Evolutionary conservation across 768 basidiomycete species (phyloP).

Genomic region (Coprinopsis sp.): DNA sequence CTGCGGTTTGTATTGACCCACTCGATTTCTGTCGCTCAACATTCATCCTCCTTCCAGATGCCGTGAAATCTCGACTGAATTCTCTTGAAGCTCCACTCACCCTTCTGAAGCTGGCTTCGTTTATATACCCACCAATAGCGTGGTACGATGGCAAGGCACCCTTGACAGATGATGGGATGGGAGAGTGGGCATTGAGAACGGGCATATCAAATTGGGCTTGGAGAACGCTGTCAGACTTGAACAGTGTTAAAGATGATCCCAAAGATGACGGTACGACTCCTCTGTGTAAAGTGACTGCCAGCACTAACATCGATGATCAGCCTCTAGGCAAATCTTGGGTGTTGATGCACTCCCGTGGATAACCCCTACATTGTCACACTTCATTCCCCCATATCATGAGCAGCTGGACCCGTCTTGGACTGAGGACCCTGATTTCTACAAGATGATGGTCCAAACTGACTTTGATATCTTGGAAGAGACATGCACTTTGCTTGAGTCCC

Average conservation of each 20-base stretch:
- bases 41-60: constrained; percentile 40
- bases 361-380: constrained; percentile 51
- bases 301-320: constrained; percentile 27
- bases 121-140: constrained; percentile 68
- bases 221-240: constrained; percentile 68
- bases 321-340: constrained; percentile 49
- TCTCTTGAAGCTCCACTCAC: constrained; percentile 66
- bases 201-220: constrained; percentile 73
- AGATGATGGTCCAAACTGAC: constrained; percentile 55
- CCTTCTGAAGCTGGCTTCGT: constrained; percentile 60
- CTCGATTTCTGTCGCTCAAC: background rate
- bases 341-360: constrained; percentile 62
- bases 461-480: constrained; percentile 70
- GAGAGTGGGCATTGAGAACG: constrained; percentile 63
- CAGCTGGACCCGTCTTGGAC: constrained; percentile 35
- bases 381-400: constrained; percentile 49
- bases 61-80: constrained; percentile 62
- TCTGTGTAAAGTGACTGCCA: background rate
- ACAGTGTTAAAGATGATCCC: constrained; percentile 71
- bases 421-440: constrained; percentile 35
- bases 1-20: constrained; percentile 49
- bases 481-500: constrained; percentile 71
- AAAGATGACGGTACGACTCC: constrained; percentile 18
- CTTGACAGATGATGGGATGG: constrained; percentile 29
- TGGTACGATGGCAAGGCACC: constrained; percentile 41